Conservation (phyloP, 805 yeast genomes). For the Ogataea salicorniae region DNA sequence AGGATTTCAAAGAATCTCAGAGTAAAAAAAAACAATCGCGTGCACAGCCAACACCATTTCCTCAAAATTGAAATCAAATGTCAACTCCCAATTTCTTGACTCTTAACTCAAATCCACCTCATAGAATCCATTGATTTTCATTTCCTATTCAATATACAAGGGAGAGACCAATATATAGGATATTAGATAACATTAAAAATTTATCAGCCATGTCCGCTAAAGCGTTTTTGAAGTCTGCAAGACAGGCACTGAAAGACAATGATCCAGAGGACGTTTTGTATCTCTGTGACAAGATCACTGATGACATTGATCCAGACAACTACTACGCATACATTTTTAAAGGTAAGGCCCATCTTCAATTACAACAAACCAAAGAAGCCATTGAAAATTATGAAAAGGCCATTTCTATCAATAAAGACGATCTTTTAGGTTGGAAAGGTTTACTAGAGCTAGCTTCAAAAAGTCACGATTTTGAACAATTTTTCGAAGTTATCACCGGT, state of each 20-base stretch:
- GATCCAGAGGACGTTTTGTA: constrained; percentile 62
- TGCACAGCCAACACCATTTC: too few relatives aligned
- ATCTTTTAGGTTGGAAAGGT: constrained; percentile 80
- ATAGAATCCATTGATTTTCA: too few relatives aligned
- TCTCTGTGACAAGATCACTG: constrained; percentile 49
- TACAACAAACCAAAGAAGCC: constrained; percentile 37
- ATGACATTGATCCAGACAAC: constrained; percentile 45
- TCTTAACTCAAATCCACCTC: too few relatives aligned
- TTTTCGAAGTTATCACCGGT: constrained; percentile 43
- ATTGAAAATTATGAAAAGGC: constrained; percentile 43
- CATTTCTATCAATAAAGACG: constrained; percentile 42
- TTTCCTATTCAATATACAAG: too few relatives aligned
- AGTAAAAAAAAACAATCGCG: too few relatives aligned
- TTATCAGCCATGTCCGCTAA: constrained; percentile 5
- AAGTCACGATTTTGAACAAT: constrained; percentile 34
- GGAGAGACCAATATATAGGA: too few relatives aligned
- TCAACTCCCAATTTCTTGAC: too few relatives aligned
- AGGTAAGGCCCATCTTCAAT: constrained; percentile 61
- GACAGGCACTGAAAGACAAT: constrained; percentile 43
- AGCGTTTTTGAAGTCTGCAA: constrained; percentile 42
- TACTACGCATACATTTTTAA: constrained; percentile 65
- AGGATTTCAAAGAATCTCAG: too few relatives aligned
- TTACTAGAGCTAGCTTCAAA: constrained; percentile 42
- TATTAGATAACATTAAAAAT: too few relatives aligned
- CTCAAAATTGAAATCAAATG: too few relatives aligned